Percentiles rank a stretch among this genome's conserved stretches.
phyloP scores from a whole-genome alignment of 1,284 basidiomycete genomes.

The Leccinum pseudoinsigne region DNA sequence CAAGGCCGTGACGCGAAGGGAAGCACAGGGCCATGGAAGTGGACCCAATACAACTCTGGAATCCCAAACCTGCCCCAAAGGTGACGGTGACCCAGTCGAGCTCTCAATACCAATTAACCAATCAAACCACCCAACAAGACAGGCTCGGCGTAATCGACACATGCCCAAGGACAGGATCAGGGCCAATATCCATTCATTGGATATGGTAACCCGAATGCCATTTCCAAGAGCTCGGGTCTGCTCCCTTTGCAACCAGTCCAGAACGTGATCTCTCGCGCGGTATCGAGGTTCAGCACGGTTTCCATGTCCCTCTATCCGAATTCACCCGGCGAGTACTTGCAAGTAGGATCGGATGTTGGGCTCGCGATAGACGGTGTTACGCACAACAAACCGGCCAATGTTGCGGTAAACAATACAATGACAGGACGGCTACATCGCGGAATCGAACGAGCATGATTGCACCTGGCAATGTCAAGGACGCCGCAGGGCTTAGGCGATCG shows the following conservation, averaged over 20 bases:
- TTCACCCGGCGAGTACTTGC: constrained; percentile 38
- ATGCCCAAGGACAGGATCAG: too few species aligned
- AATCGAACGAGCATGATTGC: constrained; percentile 36
- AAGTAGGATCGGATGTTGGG: constrained; percentile 38
- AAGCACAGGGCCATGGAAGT: constrained; percentile 49
- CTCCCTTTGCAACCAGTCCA: constrained; percentile 37
- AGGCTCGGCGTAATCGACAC: too few species aligned
- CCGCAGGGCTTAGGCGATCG: constrained; percentile 33
- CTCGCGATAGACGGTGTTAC: constrained; percentile 45
- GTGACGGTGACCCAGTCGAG: constrained; percentile 30
- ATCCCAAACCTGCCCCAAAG: constrained; percentile 33
- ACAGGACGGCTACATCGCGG: constrained; percentile 35
- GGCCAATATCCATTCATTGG: too few species aligned
- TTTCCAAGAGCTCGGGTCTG: constrained; percentile 25
- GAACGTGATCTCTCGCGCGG: constrained; percentile 37
- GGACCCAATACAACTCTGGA: constrained; percentile 61
- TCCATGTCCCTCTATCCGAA: constrained; percentile 55
- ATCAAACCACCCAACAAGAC: too few species aligned
- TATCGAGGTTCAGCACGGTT: constrained; percentile 48
- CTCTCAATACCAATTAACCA: constrained; percentile 16
- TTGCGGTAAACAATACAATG: constrained; percentile 36
- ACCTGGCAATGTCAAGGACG: constrained; percentile 23
- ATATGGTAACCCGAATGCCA: not conserved
- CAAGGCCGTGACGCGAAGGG: constrained; percentile 27
- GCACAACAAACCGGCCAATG: constrained; percentile 40